Conservation (phyloP, 2,329 filamentous ascomycete species). For the Capronia epimyces region DNA sequence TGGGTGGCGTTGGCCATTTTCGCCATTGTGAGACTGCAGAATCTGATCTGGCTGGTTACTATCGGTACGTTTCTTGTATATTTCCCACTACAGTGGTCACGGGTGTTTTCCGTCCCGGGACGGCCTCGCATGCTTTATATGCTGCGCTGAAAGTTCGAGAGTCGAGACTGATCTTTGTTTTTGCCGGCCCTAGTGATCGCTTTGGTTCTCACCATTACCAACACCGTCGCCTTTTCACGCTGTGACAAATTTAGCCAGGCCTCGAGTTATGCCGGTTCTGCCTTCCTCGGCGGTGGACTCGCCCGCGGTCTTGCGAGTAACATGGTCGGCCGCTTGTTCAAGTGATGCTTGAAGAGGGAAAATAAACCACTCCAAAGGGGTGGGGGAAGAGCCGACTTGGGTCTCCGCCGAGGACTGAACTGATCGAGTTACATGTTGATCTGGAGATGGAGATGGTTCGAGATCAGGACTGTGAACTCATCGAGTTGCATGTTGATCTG, state of each 20-base stretch:
- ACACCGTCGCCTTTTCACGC: slow-evolving; percentile 48
- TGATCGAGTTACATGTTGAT: too few species aligned
- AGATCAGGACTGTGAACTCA: too few species aligned
- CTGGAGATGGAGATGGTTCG: too few species aligned
- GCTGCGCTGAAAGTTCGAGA: too few species aligned
- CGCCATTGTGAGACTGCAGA: slow-evolving; percentile 43
- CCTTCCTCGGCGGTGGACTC: slow-evolving; percentile 46
- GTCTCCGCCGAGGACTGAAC: background rate
- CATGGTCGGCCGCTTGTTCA: slow-evolving; percentile 29
- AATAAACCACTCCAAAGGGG: background rate
- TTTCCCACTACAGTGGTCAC: too few species aligned
- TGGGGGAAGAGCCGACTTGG: background rate
- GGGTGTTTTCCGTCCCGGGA: too few species aligned
- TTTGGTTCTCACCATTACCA: slow-evolving; percentile 47
- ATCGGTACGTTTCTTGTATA: slow-evolving; percentile 43
- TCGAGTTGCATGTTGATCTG: too few species aligned
- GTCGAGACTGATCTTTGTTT: background rate
- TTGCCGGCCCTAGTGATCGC: slow-evolving; percentile 40
- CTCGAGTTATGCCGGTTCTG: slow-evolving; percentile 52
- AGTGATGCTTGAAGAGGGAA: too few species aligned
- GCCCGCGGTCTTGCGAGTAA: slow-evolving; percentile 27
- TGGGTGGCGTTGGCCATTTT: slow-evolving; percentile 47
- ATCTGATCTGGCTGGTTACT: slow-evolving; percentile 48
- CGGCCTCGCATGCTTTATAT: too few species aligned
- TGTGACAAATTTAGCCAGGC: slow-evolving; percentile 54